Base-by-base conservation (phyloP, 2,329 filamentous ascomycete species). In the Colletotrichum neosansevieriae region DNA sequence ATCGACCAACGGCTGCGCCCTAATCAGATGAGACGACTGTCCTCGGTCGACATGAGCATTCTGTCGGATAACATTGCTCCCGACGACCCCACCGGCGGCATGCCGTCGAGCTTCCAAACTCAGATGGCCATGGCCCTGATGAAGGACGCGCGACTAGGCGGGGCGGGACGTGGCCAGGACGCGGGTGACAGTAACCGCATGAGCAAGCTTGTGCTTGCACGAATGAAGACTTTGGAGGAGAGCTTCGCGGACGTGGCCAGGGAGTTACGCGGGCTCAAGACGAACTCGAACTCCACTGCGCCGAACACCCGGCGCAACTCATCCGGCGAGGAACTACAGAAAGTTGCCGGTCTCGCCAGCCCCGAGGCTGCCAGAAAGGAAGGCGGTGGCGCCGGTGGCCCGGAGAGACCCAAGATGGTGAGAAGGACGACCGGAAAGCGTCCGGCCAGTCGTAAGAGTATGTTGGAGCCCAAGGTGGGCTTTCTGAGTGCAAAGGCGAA, bases 151-250 rank as follows among this genome's bases (percentile, higher is more conserved):
- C 88, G 87, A 19, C 79, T 89, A 60, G 86, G 86, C 73, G 79
- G 77, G 17, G 76, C 77, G 36, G 80, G 77, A 36, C 71, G 76
- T 42, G 77, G 76, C 44, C 72, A 73, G 36, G 79, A 82, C 53
- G 67, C 76, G 4, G 79, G 76, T 62, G 82, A 83, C 84, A 88
- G 77, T 24, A 91, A 93, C 75, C 88, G 92, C 45, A 92, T 94
- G 86, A 90, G 91, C 72, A 88, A 93, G 63, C 86, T 97, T 51
- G 92, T 98, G 79, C 83, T 98, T 51, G 93, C 94, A 9, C 86
- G 94, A 38, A 98, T 98, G 94, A 96, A 96, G 77, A 95, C 92
- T 7, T 85, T 98, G 2, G 94, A 98, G 77, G 94, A 97, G 79
- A 92, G 94, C 13, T 95, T 98, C 77, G 87, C 92, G 2, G 93